Base-by-base conservation (phyloP, 495 filamentous ascomycete genomes). In the Aspergillus bertholletiae region DNA sequence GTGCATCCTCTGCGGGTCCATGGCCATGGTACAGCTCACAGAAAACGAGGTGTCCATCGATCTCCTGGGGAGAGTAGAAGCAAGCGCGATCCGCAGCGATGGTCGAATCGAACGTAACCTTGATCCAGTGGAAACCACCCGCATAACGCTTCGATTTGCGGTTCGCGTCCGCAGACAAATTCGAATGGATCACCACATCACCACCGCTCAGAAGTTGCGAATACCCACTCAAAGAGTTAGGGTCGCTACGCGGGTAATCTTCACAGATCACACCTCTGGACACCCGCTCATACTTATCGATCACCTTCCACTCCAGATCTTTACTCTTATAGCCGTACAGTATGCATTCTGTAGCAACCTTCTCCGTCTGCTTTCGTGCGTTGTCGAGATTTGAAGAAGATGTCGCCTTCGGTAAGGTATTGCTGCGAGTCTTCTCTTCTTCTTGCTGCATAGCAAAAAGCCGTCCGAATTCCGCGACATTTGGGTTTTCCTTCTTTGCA, bases 51-150 rank as follows among this genome's bases (percentile, higher is more conserved):
- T 90, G 81, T 3, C 89, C 90, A 45, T 88, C 78, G 34, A 96
- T 84, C 50, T 78, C 79, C 66, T 91, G 88, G 1, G 92, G 92
- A 30, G 87, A 91, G 57, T 80, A 79, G 57, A 84, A 88, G 49
- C 85, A 74, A 21, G 90, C 92, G 32, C 83, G 78, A 46, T 92
- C 88, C 18, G 90, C 92, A 4, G 90, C 85, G 54, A 86, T 81
- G 28, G 83, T 78, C 6, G 88, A 90, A 70, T 95, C 89, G 59
- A 93, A 96, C 1, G 92, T 96, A 48, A 96, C 79, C 63, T 96
- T 96, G 60, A 96, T 89, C 92, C 92, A 96, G 72, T 92, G 83
- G 55, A 85, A 80, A 15, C 92, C 92, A 50, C 89, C 86, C 20
- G 84, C 84, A 56, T 87, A 88, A 45, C 75, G 79, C 69, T 88